Conservation (phyloP, 228 moss, liverwort and hornwort species). For the Sphagnum fallax region DNA sequence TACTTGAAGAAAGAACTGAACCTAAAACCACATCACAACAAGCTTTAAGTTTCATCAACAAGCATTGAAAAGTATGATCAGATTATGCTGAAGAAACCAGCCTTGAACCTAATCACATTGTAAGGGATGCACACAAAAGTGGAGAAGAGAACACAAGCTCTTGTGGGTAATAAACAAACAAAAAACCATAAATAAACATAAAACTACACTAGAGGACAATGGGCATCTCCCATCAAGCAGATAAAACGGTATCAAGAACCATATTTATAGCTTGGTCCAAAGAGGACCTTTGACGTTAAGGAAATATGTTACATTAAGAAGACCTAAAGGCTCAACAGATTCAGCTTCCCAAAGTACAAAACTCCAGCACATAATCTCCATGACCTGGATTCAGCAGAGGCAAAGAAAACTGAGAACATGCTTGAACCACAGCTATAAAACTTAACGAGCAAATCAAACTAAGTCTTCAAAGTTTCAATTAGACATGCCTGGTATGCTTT, state of each 20-base stretch:
- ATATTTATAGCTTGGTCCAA: constrained; percentile 36
- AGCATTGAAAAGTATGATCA: no score
- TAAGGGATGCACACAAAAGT: no score
- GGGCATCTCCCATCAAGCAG: constrained; percentile 1
- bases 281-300: constrained; percentile 19
- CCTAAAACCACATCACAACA: no score
- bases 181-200: no score
- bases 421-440: neutral
- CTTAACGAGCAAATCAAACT: constrained; percentile 10
- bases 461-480: neutral
- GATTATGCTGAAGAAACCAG: no score
- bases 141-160: no score
- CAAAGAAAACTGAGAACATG: neutral
- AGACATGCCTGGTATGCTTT: constrained; percentile 14
- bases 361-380: constrained; percentile 18
- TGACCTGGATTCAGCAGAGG: constrained; percentile 1
- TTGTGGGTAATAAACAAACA: no score
- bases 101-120: no score
- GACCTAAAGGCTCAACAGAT: constrained; percentile 31
- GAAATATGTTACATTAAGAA: constrained; percentile 32
- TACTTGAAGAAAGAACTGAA: no score
- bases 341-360: constrained; percentile 24
- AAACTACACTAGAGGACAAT: no score
- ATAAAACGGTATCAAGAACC: constrained; percentile 9
- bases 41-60: no score